phyloP scores from a whole-genome alignment of 257 asterid species.

The Gentiana straminea region DNA sequence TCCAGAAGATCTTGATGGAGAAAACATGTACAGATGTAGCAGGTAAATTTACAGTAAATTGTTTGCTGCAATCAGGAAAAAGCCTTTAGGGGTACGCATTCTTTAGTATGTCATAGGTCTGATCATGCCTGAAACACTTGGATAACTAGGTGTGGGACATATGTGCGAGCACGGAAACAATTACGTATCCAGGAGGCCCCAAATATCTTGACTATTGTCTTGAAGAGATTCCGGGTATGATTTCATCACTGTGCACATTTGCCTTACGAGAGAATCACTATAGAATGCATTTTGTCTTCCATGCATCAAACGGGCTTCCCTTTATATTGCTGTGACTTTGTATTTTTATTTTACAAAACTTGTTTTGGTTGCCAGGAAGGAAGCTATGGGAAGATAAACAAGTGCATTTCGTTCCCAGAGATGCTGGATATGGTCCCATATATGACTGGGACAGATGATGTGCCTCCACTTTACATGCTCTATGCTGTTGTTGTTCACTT shows the following conservation, averaged over 20 bases:
- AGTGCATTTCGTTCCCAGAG: constrained; percentile 74
- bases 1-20: constrained; percentile 84
- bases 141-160: constrained; percentile 51
- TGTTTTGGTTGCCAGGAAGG: constrained; percentile 45
- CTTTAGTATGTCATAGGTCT: background rate
- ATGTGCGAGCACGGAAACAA: constrained; percentile 70
- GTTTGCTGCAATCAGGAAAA: background rate
- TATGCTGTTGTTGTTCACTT: constrained; percentile 80
- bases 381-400: constrained; percentile 72
- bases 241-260: background rate
- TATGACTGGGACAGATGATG: constrained; percentile 72
- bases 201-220: constrained; percentile 69
- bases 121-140: constrained; percentile 4
- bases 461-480: constrained; percentile 72
- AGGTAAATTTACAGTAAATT: constrained; percentile 29
- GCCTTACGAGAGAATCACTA: background rate
- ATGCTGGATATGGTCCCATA: constrained; percentile 71
- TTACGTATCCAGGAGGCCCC: constrained; percentile 77
- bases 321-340: background rate
- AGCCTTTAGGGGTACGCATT: background rate
- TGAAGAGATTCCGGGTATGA: constrained; percentile 88
- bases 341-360: background rate
- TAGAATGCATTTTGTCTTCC: background rate
- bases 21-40: constrained; percentile 77
- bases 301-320: no score